These are phyloP conservation scores for Xerocomellus chrysenteron DNA, from an alignment of 768 basidiomycete species.

Conservation along the genomic window DNA sequence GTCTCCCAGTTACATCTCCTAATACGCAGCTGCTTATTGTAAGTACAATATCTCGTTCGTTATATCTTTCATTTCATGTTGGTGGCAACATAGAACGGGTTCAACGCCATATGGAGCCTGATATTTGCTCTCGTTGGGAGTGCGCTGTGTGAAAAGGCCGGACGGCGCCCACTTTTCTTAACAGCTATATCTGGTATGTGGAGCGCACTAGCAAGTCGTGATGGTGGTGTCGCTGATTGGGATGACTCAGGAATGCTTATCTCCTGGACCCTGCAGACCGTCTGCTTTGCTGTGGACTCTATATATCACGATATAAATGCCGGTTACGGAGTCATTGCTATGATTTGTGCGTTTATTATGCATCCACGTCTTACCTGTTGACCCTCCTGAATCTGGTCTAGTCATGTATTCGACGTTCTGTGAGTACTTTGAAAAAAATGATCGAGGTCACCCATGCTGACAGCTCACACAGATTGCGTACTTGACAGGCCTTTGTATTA, in stretches of 20 bases:
- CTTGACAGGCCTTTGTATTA: not conserved
- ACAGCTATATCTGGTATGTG: slow-evolving; percentile 42
- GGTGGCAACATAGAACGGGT: slow-evolving; percentile 41
- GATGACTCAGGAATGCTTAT: slow-evolving; percentile 38
- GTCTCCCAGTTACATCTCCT: not conserved
- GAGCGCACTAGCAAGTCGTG: slow-evolving; percentile 2
- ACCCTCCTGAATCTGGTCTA: not conserved
- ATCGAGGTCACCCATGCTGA: not conserved
- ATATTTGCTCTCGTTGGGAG: slow-evolving; percentile 48
- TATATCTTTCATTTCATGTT: not conserved
- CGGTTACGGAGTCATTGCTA: slow-evolving; percentile 44
- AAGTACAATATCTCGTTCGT: slow-evolving; percentile 11
- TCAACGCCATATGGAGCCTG: slow-evolving; percentile 52
- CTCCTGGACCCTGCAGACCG: slow-evolving; percentile 40
- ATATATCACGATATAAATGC: slow-evolving; percentile 27
- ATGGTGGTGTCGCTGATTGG: slow-evolving; percentile 33
- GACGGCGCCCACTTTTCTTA: slow-evolving; percentile 50
- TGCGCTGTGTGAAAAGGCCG: slow-evolving; percentile 48
- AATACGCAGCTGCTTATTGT: slow-evolving; percentile 41
- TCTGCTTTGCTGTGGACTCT: slow-evolving; percentile 26
- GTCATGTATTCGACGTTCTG: slow-evolving; percentile 41
- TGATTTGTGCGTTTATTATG: slow-evolving; percentile 38
- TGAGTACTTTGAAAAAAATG: slow-evolving; percentile 11
- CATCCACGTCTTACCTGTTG: not conserved
- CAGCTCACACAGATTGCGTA: slow-evolving; percentile 22